A percentile compares a stretch with the other conserved stretches of the same genome.
These are phyloP conservation scores for Boletus tylopilopsis DNA, from an alignment of 768 basidiomycete genomes.

Conservation along the genomic window DNA sequence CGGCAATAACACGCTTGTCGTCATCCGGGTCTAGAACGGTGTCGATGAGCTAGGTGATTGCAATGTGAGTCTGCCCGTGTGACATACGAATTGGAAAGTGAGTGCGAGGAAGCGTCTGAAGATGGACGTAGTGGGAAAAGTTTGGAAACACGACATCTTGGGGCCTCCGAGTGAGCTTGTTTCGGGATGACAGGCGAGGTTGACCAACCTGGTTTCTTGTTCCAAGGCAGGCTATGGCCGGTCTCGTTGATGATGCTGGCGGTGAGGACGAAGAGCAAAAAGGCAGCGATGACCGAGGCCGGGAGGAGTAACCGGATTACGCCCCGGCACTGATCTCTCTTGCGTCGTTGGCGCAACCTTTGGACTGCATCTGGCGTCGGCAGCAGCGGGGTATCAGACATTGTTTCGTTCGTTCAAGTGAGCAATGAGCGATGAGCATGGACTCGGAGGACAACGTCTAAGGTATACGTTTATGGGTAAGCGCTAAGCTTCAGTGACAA, in stretches of 20 bases:
- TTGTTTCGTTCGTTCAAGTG: too few species aligned
- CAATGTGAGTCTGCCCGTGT: background rate
- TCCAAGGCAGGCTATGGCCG: background rate
- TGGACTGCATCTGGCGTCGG: background rate
- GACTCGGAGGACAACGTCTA: background rate
- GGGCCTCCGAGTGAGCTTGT: background rate
- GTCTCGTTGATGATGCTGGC: slow-evolving; percentile 26
- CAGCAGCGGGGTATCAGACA: slow-evolving; percentile 17
- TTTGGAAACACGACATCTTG: slow-evolving; percentile 38
- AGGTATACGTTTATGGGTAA: background rate
- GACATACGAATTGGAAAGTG: slow-evolving; percentile 55
- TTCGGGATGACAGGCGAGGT: background rate
- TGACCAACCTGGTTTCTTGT: slow-evolving; percentile 16
- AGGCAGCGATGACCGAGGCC: slow-evolving; percentile 36
- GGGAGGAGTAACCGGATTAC: slow-evolving; percentile 20
- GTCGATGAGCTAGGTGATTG: background rate
- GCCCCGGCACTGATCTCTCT: background rate
- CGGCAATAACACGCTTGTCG: slow-evolving; percentile 58
- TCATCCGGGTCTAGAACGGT: slow-evolving; percentile 43
- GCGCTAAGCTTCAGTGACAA: slow-evolving; percentile 9
- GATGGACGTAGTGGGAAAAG: slow-evolving; percentile 47
- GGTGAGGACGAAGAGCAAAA: slow-evolving; percentile 43
- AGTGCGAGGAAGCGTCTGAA: slow-evolving; percentile 40
- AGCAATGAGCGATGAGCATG: too few species aligned
- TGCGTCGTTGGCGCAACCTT: background rate